Evolutionary conservation across 768 basidiomycete species (phyloP).

Genomic region (Chalciporus piperatus): DNA sequence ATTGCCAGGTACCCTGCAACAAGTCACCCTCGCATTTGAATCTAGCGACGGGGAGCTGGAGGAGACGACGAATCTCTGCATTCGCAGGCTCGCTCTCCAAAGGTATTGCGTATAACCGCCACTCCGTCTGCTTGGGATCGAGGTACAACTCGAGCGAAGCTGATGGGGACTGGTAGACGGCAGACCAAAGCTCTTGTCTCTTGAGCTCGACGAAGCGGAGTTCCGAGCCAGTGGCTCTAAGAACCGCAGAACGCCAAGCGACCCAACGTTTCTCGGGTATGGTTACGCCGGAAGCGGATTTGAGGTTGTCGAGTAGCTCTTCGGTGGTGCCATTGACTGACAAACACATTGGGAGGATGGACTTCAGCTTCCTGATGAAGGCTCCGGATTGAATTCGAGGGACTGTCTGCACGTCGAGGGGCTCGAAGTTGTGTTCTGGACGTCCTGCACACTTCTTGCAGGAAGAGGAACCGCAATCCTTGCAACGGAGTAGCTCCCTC

Average conservation of each 20-base stretch:
- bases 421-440: slow-evolving; percentile 76
- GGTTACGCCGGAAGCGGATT: slow-evolving; percentile 33
- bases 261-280: slow-evolving; percentile 62
- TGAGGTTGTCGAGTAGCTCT: slow-evolving; percentile 51
- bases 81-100: slow-evolving; percentile 68
- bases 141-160: slow-evolving; percentile 76
- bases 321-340: slow-evolving; percentile 49
- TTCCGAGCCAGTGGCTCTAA: slow-evolving; percentile 56
- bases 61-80: slow-evolving; percentile 69
- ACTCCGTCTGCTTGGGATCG: slow-evolving; percentile 75
- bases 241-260: slow-evolving; percentile 65
- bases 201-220: slow-evolving; percentile 83
- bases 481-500: slow-evolving; percentile 62
- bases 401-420: slow-evolving; percentile 48
- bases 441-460: slow-evolving; percentile 88
- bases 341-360: slow-evolving; percentile 84
- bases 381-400: slow-evolving; percentile 67
- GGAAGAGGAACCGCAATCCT: slow-evolving; percentile 73
- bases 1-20: slow-evolving; percentile 74
- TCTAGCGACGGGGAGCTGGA: slow-evolving; percentile 77
- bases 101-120: slow-evolving; percentile 80
- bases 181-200: slow-evolving; percentile 87
- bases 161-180: slow-evolving; percentile 66
- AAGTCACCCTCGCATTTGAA: slow-evolving; percentile 55
- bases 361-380: slow-evolving; percentile 77